phyloP scores from a whole-genome alignment of 2,329 filamentous ascomycete species.

The Fusarium mangiferae region DNA sequence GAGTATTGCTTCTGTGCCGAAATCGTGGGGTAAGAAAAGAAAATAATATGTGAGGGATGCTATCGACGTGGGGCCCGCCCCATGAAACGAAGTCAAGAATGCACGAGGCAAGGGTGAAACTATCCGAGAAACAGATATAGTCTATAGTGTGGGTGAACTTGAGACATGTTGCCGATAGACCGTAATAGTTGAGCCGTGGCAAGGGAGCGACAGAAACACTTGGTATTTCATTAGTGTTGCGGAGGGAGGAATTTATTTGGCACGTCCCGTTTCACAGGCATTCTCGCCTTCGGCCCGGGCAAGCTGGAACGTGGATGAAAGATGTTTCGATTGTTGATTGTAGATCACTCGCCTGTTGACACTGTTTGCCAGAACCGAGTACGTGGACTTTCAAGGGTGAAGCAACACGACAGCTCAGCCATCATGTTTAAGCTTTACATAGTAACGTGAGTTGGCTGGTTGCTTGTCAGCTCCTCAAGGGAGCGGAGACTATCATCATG shows the following conservation, averaged over 20 bases:
- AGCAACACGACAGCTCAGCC: not conserved
- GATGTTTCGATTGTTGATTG: slow-evolving; percentile 1
- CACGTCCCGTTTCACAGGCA: not conserved
- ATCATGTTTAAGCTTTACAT: not conserved
- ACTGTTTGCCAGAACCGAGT: slow-evolving; percentile 3
- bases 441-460: not conserved
- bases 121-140: slow-evolving; percentile 9
- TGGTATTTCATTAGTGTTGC: slow-evolving; percentile 15
- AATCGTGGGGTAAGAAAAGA: slow-evolving; percentile 16
- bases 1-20: not conserved
- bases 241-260: slow-evolving; percentile 14
- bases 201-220: slow-evolving; percentile 16
- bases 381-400: slow-evolving; percentile 11
- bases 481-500: not conserved
- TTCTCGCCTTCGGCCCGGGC: slow-evolving; percentile 1
- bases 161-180: slow-evolving; percentile 8
- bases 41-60: slow-evolving; percentile 32
- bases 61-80: slow-evolving; percentile 24
- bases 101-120: slow-evolving; percentile 33
- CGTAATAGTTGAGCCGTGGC: not conserved
- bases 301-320: slow-evolving; percentile 25
- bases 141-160: not conserved
- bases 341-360: not conserved
- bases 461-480: slow-evolving; percentile 10
- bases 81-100: slow-evolving; percentile 32